phyloP scores from a whole-genome alignment of 2,329 filamentous ascomycete species.

The Colletotrichum lentis region DNA sequence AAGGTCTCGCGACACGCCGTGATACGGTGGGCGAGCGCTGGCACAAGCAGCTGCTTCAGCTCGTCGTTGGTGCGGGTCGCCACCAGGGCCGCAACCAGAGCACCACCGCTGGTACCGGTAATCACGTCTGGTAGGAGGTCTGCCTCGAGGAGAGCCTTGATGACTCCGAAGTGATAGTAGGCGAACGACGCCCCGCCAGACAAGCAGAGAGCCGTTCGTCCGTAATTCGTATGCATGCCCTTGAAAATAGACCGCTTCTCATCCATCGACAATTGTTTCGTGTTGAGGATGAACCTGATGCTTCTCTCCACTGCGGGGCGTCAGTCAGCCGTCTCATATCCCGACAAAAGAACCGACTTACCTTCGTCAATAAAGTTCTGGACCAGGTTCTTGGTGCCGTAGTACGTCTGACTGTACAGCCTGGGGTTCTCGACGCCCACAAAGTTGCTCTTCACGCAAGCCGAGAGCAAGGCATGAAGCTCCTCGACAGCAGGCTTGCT shows the following conservation, averaged over 20 bases:
- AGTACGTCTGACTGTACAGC: slow-evolving; percentile 97
- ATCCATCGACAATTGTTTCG: slow-evolving; percentile 71
- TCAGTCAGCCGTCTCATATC: slow-evolving; percentile 31
- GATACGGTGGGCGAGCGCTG: slow-evolving; percentile 84
- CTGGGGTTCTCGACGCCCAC: slow-evolving; percentile 92
- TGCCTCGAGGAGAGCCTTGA: slow-evolving; percentile 87
- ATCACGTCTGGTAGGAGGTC: slow-evolving; percentile 90
- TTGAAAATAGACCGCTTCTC: slow-evolving; percentile 86
- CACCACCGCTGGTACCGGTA: slow-evolving; percentile 94
- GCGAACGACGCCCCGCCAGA: slow-evolving; percentile 95
- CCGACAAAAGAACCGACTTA: slow-evolving; percentile 48
- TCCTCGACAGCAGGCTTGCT: slow-evolving; percentile 71
- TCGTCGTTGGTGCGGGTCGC: slow-evolving; percentile 93
- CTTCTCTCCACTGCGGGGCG: slow-evolving; percentile 64
- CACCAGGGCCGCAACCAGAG: slow-evolving; percentile 84
- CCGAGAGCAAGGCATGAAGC: slow-evolving; percentile 79
- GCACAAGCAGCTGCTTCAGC: slow-evolving; percentile 82
- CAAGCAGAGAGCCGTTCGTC: slow-evolving; percentile 89
- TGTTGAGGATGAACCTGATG: slow-evolving; percentile 73
- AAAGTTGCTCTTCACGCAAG: slow-evolving; percentile 97
- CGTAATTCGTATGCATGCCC: slow-evolving; percentile 88
- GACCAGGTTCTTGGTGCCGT: slow-evolving; percentile 93
- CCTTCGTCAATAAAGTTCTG: slow-evolving; percentile 90
- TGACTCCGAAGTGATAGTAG: slow-evolving; percentile 95
- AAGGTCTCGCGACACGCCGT: slow-evolving; percentile 84